Base-by-base conservation (phyloP, 345 rosid genomes). In the Alliaria petiolata region DNA sequence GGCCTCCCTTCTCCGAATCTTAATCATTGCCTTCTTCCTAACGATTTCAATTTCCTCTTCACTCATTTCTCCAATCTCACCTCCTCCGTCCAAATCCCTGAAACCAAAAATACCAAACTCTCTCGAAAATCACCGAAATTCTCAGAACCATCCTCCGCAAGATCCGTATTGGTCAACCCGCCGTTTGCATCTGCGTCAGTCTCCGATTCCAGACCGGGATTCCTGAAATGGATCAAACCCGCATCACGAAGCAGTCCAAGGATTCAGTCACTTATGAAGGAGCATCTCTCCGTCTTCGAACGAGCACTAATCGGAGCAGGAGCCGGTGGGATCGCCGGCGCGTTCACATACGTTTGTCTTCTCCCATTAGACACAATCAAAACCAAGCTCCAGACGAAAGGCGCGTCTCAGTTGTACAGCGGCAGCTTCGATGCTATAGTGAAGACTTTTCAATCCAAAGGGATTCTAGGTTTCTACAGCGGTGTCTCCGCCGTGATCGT, bases 401-500 rank as follows among this genome's bases (percentile, higher is more conserved):
- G 92, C 20, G 96, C 96, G 0, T 83, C 98, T 26, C 77, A 85
- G 77, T 39, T 89, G 19, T 93, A 90, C 62, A 72, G 69, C n/a
- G 83, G 63, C 82, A 76, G 90, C 2, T 65, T 89, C 53, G 97
- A 90, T 55, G 98, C 90, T 8, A 62, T 90, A 3, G 83, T 65
- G 17, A 93, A 90, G 53, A 90, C 97, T 2, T 90, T 93, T 58
- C 92, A 84, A 53, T 62, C 83, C 12, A 89, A 80, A 62, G 98
- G 97, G 14, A 62, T 93, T 49, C 62, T 83, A 39, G 98, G 98
- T 34, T 90, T 93, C 73, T 93, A 90, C 60, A 83, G 93, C 4
- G 98, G 98, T 31, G 82, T 88, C 36, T 90, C 98, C 15, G 96
- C 98, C 14, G 98, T 90, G 43, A 84, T 93, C 55, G 92, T 90